phyloP scores from a whole-genome alignment of 2,329 filamentous ascomycete genomes.

The Penicillium sp. region DNA sequence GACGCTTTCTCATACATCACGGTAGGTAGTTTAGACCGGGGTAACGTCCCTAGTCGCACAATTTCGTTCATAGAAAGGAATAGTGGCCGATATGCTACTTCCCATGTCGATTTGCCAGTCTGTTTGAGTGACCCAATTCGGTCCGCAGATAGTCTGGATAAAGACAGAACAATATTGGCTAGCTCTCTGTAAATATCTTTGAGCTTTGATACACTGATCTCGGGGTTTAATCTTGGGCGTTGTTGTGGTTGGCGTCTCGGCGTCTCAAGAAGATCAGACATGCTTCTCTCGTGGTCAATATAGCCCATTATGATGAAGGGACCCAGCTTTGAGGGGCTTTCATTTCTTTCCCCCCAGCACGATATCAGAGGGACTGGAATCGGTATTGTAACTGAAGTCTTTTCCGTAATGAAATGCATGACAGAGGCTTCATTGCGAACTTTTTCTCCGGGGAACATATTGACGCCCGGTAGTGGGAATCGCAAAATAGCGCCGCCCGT shows the following conservation, averaged over 20 bases:
- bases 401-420: slow-evolving; percentile 10
- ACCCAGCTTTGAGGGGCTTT: neutral
- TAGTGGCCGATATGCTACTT: slow-evolving; percentile 38
- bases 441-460: slow-evolving; percentile 29
- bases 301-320: neutral
- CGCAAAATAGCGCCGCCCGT: slow-evolving; percentile 17
- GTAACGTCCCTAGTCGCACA: slow-evolving; percentile 26
- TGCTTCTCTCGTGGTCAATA: neutral
- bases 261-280: neutral
- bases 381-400: neutral
- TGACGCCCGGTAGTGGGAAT: slow-evolving; percentile 18
- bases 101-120: slow-evolving; percentile 20
- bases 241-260: neutral
- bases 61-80: slow-evolving; percentile 47
- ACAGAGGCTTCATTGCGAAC: slow-evolving; percentile 14
- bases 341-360: neutral
- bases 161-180: slow-evolving; percentile 43
- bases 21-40: slow-evolving; percentile 18
- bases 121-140: slow-evolving; percentile 29
- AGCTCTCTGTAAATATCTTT: slow-evolving; percentile 39
- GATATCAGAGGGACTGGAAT: slow-evolving; percentile 5
- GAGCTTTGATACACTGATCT: slow-evolving; percentile 5
- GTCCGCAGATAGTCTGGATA: slow-evolving; percentile 35
- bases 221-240: slow-evolving; percentile 3
- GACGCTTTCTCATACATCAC: slow-evolving; percentile 31